Base-by-base conservation (phyloP, 257 asterid genomes). In the Scutellaria galericulata region DNA sequence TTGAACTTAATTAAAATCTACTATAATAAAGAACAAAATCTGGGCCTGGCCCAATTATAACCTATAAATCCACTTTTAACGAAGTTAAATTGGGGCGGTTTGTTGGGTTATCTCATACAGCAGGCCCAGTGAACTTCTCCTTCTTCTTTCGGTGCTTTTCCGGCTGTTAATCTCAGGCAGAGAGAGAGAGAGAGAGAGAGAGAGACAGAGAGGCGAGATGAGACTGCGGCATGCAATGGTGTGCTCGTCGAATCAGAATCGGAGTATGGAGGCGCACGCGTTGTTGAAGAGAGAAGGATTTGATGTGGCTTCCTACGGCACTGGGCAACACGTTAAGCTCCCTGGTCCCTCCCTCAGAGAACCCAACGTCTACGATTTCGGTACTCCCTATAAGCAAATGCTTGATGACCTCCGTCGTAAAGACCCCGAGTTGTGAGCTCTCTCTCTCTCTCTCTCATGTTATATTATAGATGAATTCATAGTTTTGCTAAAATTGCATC, bases 271-370 rank as follows among this genome's bases (percentile, higher is more conserved):
- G 81, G 90, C 99, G 20, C 99, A 95, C 83, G 86, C 77, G 15
- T 77, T 92, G 62, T 86, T 95, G 68, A 90, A 92, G 83, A 83
- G 92, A 61, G 98, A 92, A 81, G 97, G 98, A 7, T 82, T 95
- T 74, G 95, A 90, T 73, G 98, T 95, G 56, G 88, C 89, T 7
- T 95, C 99, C 2, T 95, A 95, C 78, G 99, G 98, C 6, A 95
- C 99, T 20, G 99, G 99, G 75, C 98, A 92, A 72, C 99, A 92
- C 86, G 99, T 95, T 41, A 95, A 95, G 91, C 97, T 92, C 35
- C 99, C 99, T 52, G 99, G 99, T 42, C 99, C 99, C 73, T 95
- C 99, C 59, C 83, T 92, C 78, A 80, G 99, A 71, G 99, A 95
- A 79, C 99, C 99, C 56, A 92, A 95, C 59, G 98, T 95, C 64